These are phyloP conservation scores for Verticillium alfalfae DNA, from an alignment of 2,329 filamentous ascomycete genomes.

Conservation along the genomic window DNA sequence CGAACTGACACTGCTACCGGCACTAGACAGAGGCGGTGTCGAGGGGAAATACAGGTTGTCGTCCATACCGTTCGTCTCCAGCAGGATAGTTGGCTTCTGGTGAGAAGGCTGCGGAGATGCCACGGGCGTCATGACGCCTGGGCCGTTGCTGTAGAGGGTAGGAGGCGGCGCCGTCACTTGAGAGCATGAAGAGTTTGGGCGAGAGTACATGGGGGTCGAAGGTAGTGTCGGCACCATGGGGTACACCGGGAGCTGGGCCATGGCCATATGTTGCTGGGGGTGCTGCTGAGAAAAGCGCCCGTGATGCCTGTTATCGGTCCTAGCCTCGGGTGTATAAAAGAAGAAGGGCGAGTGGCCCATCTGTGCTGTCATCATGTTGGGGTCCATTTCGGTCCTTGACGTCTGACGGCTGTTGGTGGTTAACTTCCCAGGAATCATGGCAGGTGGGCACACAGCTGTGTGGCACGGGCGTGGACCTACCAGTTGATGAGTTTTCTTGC, in stretches of 20 bases:
- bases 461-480: background rate
- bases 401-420: background rate
- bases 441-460: background rate
- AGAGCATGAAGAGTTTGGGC: slow-evolving; percentile 61
- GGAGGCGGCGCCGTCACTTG: slow-evolving; percentile 44
- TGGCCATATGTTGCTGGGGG: slow-evolving; percentile 31
- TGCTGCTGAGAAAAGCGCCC: slow-evolving; percentile 65
- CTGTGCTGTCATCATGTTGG: slow-evolving; percentile 49
- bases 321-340: slow-evolving; percentile 78
- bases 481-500: slow-evolving; percentile 3
- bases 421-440: background rate
- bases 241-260: slow-evolving; percentile 45
- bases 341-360: slow-evolving; percentile 75
- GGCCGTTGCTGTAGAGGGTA: slow-evolving; percentile 51
- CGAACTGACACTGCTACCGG: slow-evolving; percentile 81
- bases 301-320: slow-evolving; percentile 67
- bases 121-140: slow-evolving; percentile 65
- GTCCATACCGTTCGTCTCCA: slow-evolving; percentile 70
- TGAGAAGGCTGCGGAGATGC: slow-evolving; percentile 65
- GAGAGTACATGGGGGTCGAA: slow-evolving; percentile 58
- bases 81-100: slow-evolving; percentile 71
- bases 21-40: slow-evolving; percentile 80
- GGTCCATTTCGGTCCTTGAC: slow-evolving; percentile 54
- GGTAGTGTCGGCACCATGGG: slow-evolving; percentile 53
- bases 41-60: slow-evolving; percentile 70